Percentiles rank a stretch among this genome's conserved stretches.
phyloP scores from a whole-genome alignment of 2,329 filamentous ascomycete genomes.

The Emmonsiellopsis sp. region DNA sequence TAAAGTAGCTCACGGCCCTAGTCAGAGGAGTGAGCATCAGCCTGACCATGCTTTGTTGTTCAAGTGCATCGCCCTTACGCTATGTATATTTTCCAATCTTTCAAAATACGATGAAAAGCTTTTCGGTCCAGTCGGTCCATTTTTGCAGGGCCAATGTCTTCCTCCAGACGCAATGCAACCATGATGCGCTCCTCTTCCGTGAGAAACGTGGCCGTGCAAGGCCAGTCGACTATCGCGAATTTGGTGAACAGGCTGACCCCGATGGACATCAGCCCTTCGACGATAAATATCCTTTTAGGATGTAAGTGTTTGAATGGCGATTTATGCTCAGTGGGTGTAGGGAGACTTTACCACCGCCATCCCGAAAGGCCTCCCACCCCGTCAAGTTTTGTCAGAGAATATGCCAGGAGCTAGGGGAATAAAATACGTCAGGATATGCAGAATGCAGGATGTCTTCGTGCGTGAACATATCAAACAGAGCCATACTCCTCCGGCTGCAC shows the following conservation, averaged over 20 bases:
- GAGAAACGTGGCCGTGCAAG: conserved; percentile 37
- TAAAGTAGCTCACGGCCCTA: conserved; percentile 52
- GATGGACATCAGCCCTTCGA: conserved; percentile 41
- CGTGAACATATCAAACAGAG: conserved; percentile 2
- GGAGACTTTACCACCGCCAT: conserved; percentile 29
- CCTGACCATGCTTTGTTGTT: neutral
- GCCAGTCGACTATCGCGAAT: conserved; percentile 40
- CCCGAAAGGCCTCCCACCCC: conserved; percentile 30
- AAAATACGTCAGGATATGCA: neutral
- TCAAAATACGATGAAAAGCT: conserved; percentile 37
- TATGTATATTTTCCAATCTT: conserved; percentile 39
- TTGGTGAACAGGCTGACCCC: conserved; percentile 39
- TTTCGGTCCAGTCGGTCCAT: conserved; percentile 47
- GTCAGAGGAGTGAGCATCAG: conserved; percentile 10
- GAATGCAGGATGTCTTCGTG: no score
- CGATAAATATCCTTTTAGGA: conserved; percentile 32
- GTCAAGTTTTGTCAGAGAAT: conserved; percentile 31
- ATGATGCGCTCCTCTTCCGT: conserved; percentile 35
- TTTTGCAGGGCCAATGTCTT: conserved; percentile 33
- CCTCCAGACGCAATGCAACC: conserved; percentile 32
- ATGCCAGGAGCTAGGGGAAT: conserved; percentile 41
- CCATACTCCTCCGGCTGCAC: conserved; percentile 28
- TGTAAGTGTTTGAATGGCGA: neutral
- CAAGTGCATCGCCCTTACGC: conserved; percentile 17
- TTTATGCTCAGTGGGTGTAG: no score